Percentiles rank a stretch among this genome's conserved stretches.
phyloP scores from a whole-genome alignment of 306 rosid genomes.

The Dryas octopetala region DNA sequence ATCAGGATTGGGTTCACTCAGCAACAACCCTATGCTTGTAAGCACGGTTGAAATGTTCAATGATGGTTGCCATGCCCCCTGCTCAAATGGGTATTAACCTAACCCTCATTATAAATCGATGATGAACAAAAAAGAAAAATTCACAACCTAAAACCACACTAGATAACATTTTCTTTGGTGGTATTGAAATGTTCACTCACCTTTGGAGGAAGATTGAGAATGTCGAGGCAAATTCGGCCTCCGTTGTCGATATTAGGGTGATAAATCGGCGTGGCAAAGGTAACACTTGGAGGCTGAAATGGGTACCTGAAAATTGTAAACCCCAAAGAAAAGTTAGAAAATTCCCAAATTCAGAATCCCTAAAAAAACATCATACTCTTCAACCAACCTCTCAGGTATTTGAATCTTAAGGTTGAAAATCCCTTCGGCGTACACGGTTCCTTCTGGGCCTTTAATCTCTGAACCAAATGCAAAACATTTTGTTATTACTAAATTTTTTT shows the following conservation, averaged over 20 bases:
- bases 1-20: slow-evolving; percentile 50
- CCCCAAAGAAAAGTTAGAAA: not conserved
- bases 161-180: not conserved
- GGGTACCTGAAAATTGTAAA: slow-evolving; percentile 30
- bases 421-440: slow-evolving; percentile 35
- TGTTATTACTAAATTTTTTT: not conserved
- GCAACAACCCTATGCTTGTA: slow-evolving; percentile 39
- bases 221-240: slow-evolving; percentile 47
- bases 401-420: slow-evolving; percentile 35
- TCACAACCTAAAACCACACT: not conserved
- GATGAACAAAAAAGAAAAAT: not conserved
- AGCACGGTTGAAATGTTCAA: slow-evolving; percentile 44
- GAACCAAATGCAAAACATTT: not conserved
- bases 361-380: not conserved
- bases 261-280: slow-evolving; percentile 40
- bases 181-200: not conserved
- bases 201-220: slow-evolving; percentile 49
- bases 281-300: slow-evolving; percentile 46
- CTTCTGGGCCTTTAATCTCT: slow-evolving; percentile 43
- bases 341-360: not conserved
- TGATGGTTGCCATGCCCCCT: slow-evolving; percentile 55
- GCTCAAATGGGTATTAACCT: not conserved
- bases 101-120: slow-evolving; percentile 5
- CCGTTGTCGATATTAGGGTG: slow-evolving; percentile 47
- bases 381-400: slow-evolving; percentile 33